phyloP scores from a whole-genome alignment of 345 rosid species.

The Sonneratia alba region DNA sequence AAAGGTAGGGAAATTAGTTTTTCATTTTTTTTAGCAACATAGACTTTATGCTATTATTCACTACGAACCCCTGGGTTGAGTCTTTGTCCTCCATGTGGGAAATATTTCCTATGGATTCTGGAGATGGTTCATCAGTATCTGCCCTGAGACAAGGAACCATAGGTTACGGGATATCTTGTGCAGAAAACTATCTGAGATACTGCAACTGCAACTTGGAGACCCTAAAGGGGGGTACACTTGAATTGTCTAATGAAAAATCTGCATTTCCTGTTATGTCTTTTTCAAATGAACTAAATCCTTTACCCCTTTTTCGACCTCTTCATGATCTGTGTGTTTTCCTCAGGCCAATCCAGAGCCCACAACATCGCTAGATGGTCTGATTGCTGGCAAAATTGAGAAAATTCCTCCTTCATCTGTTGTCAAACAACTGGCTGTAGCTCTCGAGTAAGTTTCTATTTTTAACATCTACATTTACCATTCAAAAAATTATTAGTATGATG shows the following conservation, averaged over 20 bases:
- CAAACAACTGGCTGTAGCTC: slow-evolving; percentile 69
- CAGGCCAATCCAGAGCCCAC: slow-evolving; percentile 32
- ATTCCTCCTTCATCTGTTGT: slow-evolving; percentile 62
- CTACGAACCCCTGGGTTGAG: neutral
- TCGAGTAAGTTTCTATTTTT: slow-evolving; percentile 53
- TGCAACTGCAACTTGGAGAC: neutral
- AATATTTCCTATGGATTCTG: neutral
- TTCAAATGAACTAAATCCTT: neutral
- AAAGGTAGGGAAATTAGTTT: slow-evolving; percentile 38
- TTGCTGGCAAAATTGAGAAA: slow-evolving; percentile 39
- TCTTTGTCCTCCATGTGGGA: neutral
- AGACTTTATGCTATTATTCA: slow-evolving; percentile 2
- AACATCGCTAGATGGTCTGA: slow-evolving; percentile 40
- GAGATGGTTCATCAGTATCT: neutral
- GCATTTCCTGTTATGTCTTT: neutral
- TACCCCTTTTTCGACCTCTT: neutral
- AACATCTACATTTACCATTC: neutral
- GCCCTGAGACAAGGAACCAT: neutral
- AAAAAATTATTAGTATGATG: neutral
- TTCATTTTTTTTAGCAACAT: neutral
- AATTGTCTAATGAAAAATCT: neutral
- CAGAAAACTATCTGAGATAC: neutral
- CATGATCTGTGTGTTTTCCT: neutral
- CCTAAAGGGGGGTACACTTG: neutral
- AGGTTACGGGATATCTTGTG: neutral